These are phyloP conservation scores for Solanum aculeatissimum DNA, from an alignment of 305 asterid genomes.

Conservation along the genomic window DNA sequence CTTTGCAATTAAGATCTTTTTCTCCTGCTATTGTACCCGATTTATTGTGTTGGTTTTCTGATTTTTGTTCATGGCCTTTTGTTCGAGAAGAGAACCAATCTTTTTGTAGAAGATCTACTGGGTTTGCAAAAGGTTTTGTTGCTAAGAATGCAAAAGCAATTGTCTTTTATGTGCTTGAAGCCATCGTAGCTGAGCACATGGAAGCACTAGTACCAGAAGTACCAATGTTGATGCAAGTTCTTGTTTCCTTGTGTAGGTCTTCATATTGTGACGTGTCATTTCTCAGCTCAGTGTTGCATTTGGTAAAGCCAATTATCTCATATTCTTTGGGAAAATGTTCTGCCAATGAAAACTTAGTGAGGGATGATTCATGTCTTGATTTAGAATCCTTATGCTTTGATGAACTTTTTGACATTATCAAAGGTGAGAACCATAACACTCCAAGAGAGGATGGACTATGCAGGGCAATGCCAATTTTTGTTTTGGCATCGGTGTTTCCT, in stretches of 20 bases:
- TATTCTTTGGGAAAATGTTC: conserved; percentile 64
- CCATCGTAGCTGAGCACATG: conserved; percentile 81
- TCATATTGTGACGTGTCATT: conserved; percentile 74
- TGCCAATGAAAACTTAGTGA: conserved; percentile 41
- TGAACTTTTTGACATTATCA: conserved; percentile 55
- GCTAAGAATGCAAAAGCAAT: conserved; percentile 95
- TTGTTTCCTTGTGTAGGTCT: conserved; percentile 63
- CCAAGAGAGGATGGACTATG: conserved; percentile 28
- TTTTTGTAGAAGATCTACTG: conserved; percentile 21
- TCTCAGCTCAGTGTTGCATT: conserved; percentile 59
- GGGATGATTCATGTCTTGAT: conserved; percentile 44
- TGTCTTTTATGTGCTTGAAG: conserved; percentile 77
- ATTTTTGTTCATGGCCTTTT: conserved; percentile 85
- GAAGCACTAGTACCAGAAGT: conserved; percentile 87
- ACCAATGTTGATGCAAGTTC: conserved; percentile 73
- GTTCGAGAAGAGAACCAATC: conserved; percentile 31
- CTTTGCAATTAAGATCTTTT: conserved; percentile 81
- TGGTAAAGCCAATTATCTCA: conserved; percentile 74
- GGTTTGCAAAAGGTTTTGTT: conserved; percentile 61
- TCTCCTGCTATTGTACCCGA: conserved; percentile 69
- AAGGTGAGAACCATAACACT: conserved; percentile 21
- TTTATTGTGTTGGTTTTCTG: conserved; percentile 86
- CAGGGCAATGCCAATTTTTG: conserved; percentile 62
- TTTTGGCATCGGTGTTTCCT: conserved; percentile 64
- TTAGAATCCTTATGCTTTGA: conserved; percentile 86